These are phyloP conservation scores for Microbotryomycetes sp. DNA, from an alignment of 1,284 basidiomycete genomes.

Conservation along the genomic window DNA sequence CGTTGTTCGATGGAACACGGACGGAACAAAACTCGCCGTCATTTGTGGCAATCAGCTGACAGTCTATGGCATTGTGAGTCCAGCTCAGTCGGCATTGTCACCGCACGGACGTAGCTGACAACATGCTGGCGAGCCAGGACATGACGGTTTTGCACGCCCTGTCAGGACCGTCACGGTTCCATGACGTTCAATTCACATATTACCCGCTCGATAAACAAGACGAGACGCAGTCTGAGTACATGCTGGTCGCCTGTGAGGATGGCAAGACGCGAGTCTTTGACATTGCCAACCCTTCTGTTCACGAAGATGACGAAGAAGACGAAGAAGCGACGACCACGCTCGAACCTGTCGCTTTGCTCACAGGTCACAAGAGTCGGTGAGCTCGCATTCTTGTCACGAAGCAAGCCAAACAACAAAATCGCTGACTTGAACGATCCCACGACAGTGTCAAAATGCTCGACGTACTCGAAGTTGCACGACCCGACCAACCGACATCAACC, in stretches of 20 bases:
- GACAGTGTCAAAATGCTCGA: slow-evolving; percentile 64
- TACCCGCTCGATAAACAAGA: slow-evolving; percentile 44
- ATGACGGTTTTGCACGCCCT: slow-evolving; percentile 66
- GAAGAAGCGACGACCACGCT: slow-evolving; percentile 42
- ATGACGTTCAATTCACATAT: slow-evolving; percentile 66
- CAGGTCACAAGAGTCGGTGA: slow-evolving; percentile 68
- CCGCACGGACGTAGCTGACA: background rate
- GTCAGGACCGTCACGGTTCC: slow-evolving; percentile 67
- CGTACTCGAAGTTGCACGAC: slow-evolving; percentile 54
- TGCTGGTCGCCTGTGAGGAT: slow-evolving; percentile 79
- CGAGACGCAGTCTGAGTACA: slow-evolving; percentile 52
- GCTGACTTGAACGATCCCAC: slow-evolving; percentile 1
- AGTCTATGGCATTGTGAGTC: slow-evolving; percentile 66
- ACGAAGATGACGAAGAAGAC: slow-evolving; percentile 26
- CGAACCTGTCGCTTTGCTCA: slow-evolving; percentile 55
- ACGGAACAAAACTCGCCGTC: slow-evolving; percentile 69
- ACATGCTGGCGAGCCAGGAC: no score
- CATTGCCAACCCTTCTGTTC: slow-evolving; percentile 44
- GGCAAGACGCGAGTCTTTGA: slow-evolving; percentile 64
- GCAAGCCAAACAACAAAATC: background rate
- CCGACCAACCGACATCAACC: slow-evolving; percentile 47
- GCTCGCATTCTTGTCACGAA: slow-evolving; percentile 37
- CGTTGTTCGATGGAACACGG: slow-evolving; percentile 70
- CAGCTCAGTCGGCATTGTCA: no score
- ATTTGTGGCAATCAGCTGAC: slow-evolving; percentile 63